Percentiles rank a stretch among this genome's conserved stretches.
Evolutionary conservation across 2,329 filamentous ascomycete species (phyloP).

Genomic region (Dryadomyces quercivorus): DNA sequence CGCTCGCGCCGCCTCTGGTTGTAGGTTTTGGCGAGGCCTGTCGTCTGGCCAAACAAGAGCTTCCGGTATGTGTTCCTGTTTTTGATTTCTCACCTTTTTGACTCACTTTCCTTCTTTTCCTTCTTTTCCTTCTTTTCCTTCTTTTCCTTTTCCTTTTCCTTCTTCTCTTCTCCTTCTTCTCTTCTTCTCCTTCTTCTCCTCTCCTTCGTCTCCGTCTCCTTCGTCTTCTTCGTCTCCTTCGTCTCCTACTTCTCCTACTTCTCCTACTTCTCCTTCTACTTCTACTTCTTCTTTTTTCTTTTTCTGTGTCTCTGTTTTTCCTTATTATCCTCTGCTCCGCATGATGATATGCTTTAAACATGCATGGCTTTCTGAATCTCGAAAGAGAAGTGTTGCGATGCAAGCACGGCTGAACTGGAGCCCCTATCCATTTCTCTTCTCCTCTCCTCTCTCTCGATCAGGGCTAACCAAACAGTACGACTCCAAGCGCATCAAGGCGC

Average conservation of each 20-base stretch:
- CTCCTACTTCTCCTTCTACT: no score
- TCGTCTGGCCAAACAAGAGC: slow-evolving; percentile 78
- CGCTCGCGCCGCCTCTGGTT: slow-evolving; percentile 74
- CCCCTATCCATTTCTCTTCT: slow-evolving; percentile 6
- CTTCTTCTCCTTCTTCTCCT: background rate
- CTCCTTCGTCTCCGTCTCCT: background rate
- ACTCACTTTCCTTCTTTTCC: slow-evolving; percentile 1
- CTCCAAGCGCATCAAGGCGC: slow-evolving; percentile 63
- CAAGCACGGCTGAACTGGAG: slow-evolving; percentile 51
- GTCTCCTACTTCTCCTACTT: no score
- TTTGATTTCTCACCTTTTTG: background rate
- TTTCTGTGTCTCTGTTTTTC: slow-evolving; percentile 3
- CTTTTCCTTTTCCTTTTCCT: no score
- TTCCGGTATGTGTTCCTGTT: slow-evolving; percentile 58
- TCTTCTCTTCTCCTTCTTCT: no score
- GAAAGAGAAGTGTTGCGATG: slow-evolving; percentile 36
- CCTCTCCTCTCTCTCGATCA: background rate
- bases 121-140: background rate
- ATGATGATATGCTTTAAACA: slow-evolving; percentile 76
- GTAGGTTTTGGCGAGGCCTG: slow-evolving; percentile 96
- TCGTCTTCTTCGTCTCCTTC: slow-evolving; percentile 4
- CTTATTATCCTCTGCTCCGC: slow-evolving; percentile 10
- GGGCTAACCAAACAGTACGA: slow-evolving; percentile 59
- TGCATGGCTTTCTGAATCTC: slow-evolving; percentile 79
- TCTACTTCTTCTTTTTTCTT: background rate